phyloP scores from a whole-genome alignment of 228 moss, liverwort and hornwort genomes.

The Sphagnum fallax region DNA sequence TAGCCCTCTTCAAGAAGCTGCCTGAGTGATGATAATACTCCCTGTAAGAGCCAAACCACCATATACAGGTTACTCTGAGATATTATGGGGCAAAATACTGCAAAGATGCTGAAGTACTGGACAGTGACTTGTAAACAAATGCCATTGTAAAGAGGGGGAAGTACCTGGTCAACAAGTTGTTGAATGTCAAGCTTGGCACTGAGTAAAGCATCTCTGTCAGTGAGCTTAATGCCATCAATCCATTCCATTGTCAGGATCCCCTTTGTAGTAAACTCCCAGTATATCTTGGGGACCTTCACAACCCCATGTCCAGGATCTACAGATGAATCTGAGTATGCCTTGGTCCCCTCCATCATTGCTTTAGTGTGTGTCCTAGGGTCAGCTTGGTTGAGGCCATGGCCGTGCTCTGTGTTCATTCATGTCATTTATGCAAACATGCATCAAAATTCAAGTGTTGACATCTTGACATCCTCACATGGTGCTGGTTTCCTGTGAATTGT shows the following conservation, averaged over 20 bases:
- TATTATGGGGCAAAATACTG: too few relatives aligned
- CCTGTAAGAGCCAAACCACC: slow-evolving; percentile 22
- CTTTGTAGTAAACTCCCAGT: slow-evolving; percentile 67
- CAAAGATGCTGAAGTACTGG: too few relatives aligned
- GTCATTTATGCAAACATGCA: too few relatives aligned
- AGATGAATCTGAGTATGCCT: slow-evolving; percentile 7
- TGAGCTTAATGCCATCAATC: slow-evolving; percentile 79
- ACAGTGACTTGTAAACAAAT: too few relatives aligned
- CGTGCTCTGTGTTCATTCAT: too few relatives aligned
- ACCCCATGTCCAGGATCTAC: slow-evolving; percentile 38
- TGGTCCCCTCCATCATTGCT: background rate
- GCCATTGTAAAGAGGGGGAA: background rate
- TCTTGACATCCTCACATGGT: too few relatives aligned
- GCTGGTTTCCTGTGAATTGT: too few relatives aligned
- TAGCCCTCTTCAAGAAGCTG: slow-evolving; percentile 90
- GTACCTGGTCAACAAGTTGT: slow-evolving; percentile 73
- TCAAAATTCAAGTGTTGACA: too few relatives aligned
- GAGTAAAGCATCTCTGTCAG: slow-evolving; percentile 45
- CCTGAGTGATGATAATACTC: slow-evolving; percentile 77
- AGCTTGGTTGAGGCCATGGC: background rate
- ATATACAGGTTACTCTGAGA: background rate
- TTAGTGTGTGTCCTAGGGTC: slow-evolving; percentile 7
- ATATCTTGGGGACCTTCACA: slow-evolving; percentile 77
- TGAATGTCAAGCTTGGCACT: slow-evolving; percentile 51
- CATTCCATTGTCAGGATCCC: slow-evolving; percentile 90